Base-by-base conservation (phyloP, 1,284 basidiomycete species). In the Microbotryum lychnidis-dioicae region DNA sequence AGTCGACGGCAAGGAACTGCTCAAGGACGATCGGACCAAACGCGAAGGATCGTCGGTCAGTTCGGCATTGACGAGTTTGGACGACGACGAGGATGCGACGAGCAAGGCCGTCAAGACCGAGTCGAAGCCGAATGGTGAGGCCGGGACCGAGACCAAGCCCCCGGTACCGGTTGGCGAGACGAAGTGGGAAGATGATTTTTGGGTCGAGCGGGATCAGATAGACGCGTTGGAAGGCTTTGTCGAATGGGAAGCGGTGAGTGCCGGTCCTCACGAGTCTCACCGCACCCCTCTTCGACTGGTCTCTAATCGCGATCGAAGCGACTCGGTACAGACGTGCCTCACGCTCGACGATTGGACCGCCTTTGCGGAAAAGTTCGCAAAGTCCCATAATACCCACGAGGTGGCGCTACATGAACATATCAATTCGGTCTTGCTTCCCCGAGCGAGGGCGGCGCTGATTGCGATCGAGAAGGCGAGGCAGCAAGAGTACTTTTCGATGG, bases 331-430 rank as follows among this genome's bases (percentile, higher is more conserved):
- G 87, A 82, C 92, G 65, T 89, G 86, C 70, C 81, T 85, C 18
- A 87, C 87, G n/a, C 77, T 88, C 20, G 74, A 80, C 7, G 88
- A 91, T 66, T 91, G 90, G 90, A 84, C 89, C 67, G 79, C 80
- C 49, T 81, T 92, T 56, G 80, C 82, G 16, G 82, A 84, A 42
- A 82, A 77, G 37, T 92, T 91, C 70, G 82, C 82, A 69, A 83
- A 82, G 50, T 84, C 86, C 4, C 85, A 84, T 7, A 84, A 92
- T 73, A 87, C 87, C 64, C 77, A 84, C 50, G 91, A 93, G 76
- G 86, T 84, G 75, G 82, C 84, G 10, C 77, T 93, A 37, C 81
- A 86, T 74, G 87, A 86, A 70, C 76, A 81, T 58, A 77, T 93
- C 45, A 77, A 29, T 23, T 45, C 20, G 51, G 16, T 49, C 58